Base-by-base conservation (phyloP, 2,329 filamentous ascomycete genomes). In the Cephalotrichum gorgonifer region DNA sequence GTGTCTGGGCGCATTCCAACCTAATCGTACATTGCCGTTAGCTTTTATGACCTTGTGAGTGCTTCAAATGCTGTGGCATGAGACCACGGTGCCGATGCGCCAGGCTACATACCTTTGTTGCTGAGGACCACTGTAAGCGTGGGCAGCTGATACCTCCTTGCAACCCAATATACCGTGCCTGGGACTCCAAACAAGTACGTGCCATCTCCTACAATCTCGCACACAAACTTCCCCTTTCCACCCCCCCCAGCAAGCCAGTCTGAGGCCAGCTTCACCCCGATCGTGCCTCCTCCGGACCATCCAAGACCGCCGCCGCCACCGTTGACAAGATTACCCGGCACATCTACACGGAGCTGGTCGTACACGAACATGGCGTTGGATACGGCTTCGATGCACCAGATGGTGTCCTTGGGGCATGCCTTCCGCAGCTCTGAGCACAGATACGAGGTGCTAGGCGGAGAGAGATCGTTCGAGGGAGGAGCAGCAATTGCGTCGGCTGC, bases 251-350 rank as follows among this genome's bases (percentile, higher is more conserved):
- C 66, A 46, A 67, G 65, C 28, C 60, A 61, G 53, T 66, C 64
- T 1, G 61, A 78, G 0, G 85, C 87, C 8, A 91, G 74, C 60
- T 90, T 89, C 58, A 90, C 82, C 2, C 86, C 87, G 3, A 91
- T 63, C 0, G 84, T 82, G 47, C 71, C 86, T 12, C 87, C 86
- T 12, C 86, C 86, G 12, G 80, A 86, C 86, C 86, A 91, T 2
- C 86, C 86, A 0, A 91, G 78, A 2, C 87, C 87, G 12, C 85
- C 86, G 1, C 84, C 86, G 1, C 86, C 86, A 59, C 86, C 89
- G 62, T 89, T 90, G 58, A 91, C 79, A 83, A 83, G 89, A 0
- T 79, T 80, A 0, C 85, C 85, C 0, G 86, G 86, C 0, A 79
- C 59, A 0, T 74, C 80, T 2, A 79, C 75, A 56, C 81, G 81